phyloP scores from a whole-genome alignment of 306 rosid genomes.

The Luffa acutangula region DNA sequence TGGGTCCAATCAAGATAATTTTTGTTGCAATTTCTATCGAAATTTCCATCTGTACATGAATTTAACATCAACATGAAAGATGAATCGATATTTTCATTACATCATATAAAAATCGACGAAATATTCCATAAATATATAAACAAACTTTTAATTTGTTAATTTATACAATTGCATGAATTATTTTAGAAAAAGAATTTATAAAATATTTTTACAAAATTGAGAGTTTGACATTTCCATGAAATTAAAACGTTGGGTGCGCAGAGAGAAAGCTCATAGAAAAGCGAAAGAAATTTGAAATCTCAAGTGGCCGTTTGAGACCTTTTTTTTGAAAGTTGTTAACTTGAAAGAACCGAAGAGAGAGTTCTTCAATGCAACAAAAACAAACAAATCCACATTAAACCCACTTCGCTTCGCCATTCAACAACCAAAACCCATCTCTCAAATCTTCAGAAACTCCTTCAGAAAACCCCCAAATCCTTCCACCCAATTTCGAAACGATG shows the following conservation, averaged over 20 bases:
- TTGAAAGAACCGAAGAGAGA: conserved; percentile 2
- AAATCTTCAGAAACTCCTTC: not conserved
- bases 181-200: too few relatives aligned
- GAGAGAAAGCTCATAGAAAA: not conserved
- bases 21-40: too few relatives aligned
- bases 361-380: conserved; percentile 39
- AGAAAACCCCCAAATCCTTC: not conserved
- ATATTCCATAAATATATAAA: too few relatives aligned
- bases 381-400: conserved; percentile 7
- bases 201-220: too few relatives aligned
- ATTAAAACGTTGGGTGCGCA: not conserved
- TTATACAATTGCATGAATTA: too few relatives aligned
- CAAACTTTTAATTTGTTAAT: too few relatives aligned
- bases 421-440: conserved; percentile 10
- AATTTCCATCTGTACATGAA: too few relatives aligned
- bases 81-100: too few relatives aligned
- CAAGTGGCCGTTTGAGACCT: conserved; percentile 58
- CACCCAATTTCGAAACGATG: conserved; percentile 25
- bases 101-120: too few relatives aligned
- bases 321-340: conserved; percentile 11
- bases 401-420: not conserved
- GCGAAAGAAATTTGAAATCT: conserved; percentile 35
- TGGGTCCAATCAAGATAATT: too few relatives aligned
- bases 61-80: too few relatives aligned
- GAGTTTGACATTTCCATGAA: too few relatives aligned